phyloP scores from a whole-genome alignment of 176 grass and related monocot genomes.

The Zoysia japonica region DNA sequence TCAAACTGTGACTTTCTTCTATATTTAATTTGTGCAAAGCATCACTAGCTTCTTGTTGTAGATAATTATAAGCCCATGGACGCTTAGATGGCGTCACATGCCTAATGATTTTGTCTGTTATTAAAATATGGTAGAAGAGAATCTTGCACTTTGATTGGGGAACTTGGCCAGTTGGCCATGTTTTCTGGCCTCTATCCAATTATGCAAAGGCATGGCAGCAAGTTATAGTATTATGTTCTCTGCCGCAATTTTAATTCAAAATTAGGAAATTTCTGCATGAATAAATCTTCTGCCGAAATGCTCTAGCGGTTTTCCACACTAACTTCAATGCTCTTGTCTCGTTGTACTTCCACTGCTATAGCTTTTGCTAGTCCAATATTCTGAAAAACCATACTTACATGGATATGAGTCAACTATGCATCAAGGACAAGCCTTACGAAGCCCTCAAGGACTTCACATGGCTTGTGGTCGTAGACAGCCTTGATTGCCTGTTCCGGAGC shows the following conservation, averaged over 20 bases:
- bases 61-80: slow-evolving; percentile 9
- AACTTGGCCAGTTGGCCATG: slow-evolving; percentile 2
- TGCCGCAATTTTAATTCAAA: neutral
- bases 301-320: neutral
- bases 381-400: neutral
- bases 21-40: slow-evolving; percentile 8
- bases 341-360: neutral
- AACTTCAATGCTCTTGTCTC: neutral
- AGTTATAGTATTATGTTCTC: neutral
- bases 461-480: slow-evolving; percentile 51
- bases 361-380: neutral
- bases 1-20: slow-evolving; percentile 10
- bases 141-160: slow-evolving; percentile 36
- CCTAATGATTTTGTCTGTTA: slow-evolving; percentile 16
- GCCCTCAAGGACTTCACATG: slow-evolving; percentile 47
- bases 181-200: slow-evolving; percentile 19
- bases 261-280: neutral
- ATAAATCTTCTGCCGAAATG: neutral
- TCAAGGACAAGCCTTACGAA: slow-evolving; percentile 28
- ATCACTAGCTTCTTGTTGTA: slow-evolving; percentile 10
- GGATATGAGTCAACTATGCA: slow-evolving; percentile 33
- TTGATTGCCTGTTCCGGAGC: slow-evolving; percentile 48
- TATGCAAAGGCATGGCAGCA: slow-evolving; percentile 14
- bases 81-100: slow-evolving; percentile 38
- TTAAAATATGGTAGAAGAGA: slow-evolving; percentile 43